Base-by-base conservation (phyloP, 2,329 filamentous ascomycete species). In the Colletotrichum higginsianum region DNA sequence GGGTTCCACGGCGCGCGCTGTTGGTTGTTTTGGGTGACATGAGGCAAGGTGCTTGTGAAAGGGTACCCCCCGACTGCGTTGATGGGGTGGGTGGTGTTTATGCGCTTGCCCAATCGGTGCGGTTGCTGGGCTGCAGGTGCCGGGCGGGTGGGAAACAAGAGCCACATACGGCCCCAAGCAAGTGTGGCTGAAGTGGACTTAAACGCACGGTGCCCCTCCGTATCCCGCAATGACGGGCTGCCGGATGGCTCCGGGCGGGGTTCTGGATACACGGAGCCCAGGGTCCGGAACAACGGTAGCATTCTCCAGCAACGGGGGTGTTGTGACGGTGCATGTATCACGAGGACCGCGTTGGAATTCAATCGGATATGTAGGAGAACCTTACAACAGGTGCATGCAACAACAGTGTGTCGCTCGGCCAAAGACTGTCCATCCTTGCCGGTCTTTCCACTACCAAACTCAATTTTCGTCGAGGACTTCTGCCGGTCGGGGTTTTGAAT, bases 81-180 rank as follows among this genome's bases (percentile, higher is more conserved):
- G 67, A 61, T 38, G 66, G 42, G 47, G 47, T 66, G 35, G 18
- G 55, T 72, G 66, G 56, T 71, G 70, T 71, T 72, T 72, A 72
- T 66, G 66, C 67, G 66, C 70, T 72, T 72, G 66, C 70, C 70
- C 61, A 72, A 72, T 71, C 61, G 61, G 67, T 61, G 61, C 61
- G 70, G 70, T 72, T 72, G 70, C 70, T 72, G 70, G 70, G 70
- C 67, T 72, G 70, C 70, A 62, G 44, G 55, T 26, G 61, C 44
- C 44, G 23, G 56, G 47, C 23, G 52, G 46, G 44, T 66, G 65
- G 47, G 12, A 2, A 35, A 15, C 2, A 1, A 12, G 16, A 72
- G 70, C 70, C 70, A 71, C 70, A 66, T 2, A 6, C 1, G 2
- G 18, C 18, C 26, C 40, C n/a, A 30, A 21, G 13, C 1, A 1